These are phyloP conservation scores for Spathaspora hagerdaliae DNA, from an alignment of 805 yeast genomes.

Conservation along the genomic window DNA sequence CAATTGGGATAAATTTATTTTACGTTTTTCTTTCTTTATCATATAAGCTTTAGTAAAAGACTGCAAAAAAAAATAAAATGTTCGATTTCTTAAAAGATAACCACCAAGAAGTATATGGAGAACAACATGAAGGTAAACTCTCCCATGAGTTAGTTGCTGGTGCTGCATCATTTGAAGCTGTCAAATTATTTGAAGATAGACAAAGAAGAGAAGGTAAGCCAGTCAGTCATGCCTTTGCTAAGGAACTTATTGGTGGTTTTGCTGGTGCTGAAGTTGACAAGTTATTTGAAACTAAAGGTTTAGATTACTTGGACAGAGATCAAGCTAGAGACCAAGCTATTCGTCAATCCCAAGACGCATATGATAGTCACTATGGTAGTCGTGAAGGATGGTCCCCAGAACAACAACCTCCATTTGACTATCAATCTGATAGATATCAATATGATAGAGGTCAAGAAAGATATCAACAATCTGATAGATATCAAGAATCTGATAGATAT, in stretches of 20 bases:
- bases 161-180: slow-evolving; percentile 30
- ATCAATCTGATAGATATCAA: slow-evolving; percentile 19
- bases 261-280: slow-evolving; percentile 31
- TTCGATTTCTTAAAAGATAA: slow-evolving; percentile 23
- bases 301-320: slow-evolving; percentile 27
- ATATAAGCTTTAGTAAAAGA: too few relatives aligned
- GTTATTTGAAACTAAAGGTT: slow-evolving; percentile 30
- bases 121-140: slow-evolving; percentile 25
- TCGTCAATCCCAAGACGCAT: slow-evolving; percentile 15
- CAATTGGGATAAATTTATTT: too few relatives aligned
- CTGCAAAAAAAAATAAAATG: slow-evolving; percentile 7
- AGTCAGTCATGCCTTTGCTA: slow-evolving; percentile 26
- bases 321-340: slow-evolving; percentile 22
- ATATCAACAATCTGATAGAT: slow-evolving; percentile 17
- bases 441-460: too few relatives aligned
- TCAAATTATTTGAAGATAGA: slow-evolving; percentile 26
- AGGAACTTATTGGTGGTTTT: slow-evolving; percentile 24
- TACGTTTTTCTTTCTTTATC: too few relatives aligned
- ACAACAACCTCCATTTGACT: slow-evolving; percentile 22
- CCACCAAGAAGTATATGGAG: slow-evolving; percentile 26
- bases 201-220: slow-evolving; percentile 31
- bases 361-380: slow-evolving; percentile 25
- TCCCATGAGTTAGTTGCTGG: slow-evolving; percentile 29
- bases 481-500: slow-evolving; percentile 19
- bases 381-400: slow-evolving; percentile 25